Percentiles rank a stretch among this genome's conserved stretches.
These are phyloP conservation scores for Suhomyces tanzawaensis DNA, from an alignment of 805 yeast genomes.

Conservation along the genomic window DNA sequence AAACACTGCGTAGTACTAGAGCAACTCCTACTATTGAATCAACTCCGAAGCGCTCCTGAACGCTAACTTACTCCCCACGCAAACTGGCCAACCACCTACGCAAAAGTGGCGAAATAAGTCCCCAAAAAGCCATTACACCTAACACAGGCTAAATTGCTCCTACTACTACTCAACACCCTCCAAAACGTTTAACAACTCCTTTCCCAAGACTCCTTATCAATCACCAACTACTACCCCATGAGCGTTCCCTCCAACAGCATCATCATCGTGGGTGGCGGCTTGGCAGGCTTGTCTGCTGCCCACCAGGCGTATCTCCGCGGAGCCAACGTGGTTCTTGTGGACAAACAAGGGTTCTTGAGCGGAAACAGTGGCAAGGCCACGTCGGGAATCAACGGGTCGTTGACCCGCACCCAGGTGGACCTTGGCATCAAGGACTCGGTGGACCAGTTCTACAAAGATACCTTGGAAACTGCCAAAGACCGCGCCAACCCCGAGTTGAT, in stretches of 20 bases:
- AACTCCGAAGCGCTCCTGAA: too few species aligned
- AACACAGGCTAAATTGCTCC: too few species aligned
- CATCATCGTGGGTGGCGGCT: conserved; percentile 62
- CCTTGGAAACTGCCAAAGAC: conserved; percentile 61
- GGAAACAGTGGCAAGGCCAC: conserved; percentile 70
- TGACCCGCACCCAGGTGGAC: conserved; percentile 57
- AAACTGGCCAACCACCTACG: too few species aligned
- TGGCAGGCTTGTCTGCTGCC: conserved; percentile 63
- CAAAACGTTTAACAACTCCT: too few species aligned
- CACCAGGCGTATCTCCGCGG: conserved; percentile 56
- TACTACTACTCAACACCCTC: too few species aligned
- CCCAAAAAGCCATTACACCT: too few species aligned
- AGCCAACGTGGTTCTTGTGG: conserved; percentile 51
- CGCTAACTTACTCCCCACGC: too few species aligned
- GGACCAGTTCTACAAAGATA: conserved; percentile 61
- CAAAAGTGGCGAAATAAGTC: too few species aligned
- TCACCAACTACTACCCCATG: background rate
- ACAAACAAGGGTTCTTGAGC: conserved; percentile 59
- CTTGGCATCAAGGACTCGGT: conserved; percentile 53
- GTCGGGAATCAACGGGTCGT: conserved; percentile 71
- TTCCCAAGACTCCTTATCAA: too few species aligned
- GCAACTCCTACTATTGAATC: too few species aligned
- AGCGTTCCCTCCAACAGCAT: conserved; percentile 35
- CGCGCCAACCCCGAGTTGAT: conserved; percentile 60
- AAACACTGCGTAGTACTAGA: too few species aligned